Base-by-base conservation (phyloP, 306 rosid species). In the Canavalia gladiata region DNA sequence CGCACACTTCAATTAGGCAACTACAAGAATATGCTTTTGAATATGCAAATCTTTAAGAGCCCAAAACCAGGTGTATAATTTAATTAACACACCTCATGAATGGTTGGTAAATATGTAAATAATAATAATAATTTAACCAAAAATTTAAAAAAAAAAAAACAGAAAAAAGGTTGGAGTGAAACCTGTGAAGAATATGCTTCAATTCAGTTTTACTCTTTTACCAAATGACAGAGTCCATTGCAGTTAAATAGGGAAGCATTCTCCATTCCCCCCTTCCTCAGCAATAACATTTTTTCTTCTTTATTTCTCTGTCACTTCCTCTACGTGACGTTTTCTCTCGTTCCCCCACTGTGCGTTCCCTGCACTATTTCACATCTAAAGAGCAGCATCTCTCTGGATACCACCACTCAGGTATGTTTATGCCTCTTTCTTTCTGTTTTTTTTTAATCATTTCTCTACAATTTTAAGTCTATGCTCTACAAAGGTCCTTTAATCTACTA, bases 201-300 rank as follows among this genome's bases (percentile, higher is more conserved):
- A 18, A 3, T 18, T 29, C 0, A 58, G 59, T 56, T 74, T 74
- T 58, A 28, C 11, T 3, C 3, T 34, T 34, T 52, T 7, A 68
- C 57, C 4, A 2, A 25, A 11, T 30, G 76, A 43, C 3, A 72
- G 78, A 45, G 33, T 5, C 72, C 12, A 1, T 8, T 80, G 79
- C 80, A 69, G n/a, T 72, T 85, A 85, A 85, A 80, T 72, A 62
- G 54, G 60, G 79, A 78, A 5, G 39, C 41, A 50, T 33, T 13
- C 74, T 51, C 37, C 55, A 11, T n/a, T 18, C 68, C 8, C 25
- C 12, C 34, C 64, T 49, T 7, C 6, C 12, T 8, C 31, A 56
- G 10, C 35, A 45, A 42, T 68, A 30, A 12, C 58, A 31, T 45
- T 45, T 6, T 0, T 30, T 33, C 34, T 33, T 13, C 2, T 2